Conservation (phyloP, 441 rosid genomes). For the Geranium incanum region DNA sequence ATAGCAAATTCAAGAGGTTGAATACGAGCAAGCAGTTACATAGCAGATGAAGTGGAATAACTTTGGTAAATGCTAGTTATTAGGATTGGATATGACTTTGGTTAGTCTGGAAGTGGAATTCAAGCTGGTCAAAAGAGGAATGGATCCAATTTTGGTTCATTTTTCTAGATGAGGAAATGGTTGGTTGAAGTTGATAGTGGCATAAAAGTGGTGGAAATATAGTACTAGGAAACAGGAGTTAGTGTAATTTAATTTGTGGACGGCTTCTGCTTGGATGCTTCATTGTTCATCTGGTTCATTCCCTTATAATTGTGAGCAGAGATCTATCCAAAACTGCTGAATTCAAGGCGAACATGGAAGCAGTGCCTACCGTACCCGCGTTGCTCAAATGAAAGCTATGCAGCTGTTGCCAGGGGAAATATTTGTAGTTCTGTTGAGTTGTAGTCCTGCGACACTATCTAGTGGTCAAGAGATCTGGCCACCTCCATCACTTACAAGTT, state of each 20-base stretch:
- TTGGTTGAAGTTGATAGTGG: conserved; percentile 4
- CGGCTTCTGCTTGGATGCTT: conserved; percentile 7
- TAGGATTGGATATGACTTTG: conserved; percentile 9
- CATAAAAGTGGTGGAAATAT: not conserved
- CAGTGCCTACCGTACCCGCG: conserved; percentile 11
- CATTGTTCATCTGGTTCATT: not conserved
- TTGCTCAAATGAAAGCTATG: conserved; percentile 11
- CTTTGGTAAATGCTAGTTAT: not conserved
- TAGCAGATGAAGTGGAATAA: not conserved
- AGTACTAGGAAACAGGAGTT: conserved; percentile 11
- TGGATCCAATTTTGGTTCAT: conserved; percentile 6
- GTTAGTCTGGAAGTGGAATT: conserved; percentile 13
- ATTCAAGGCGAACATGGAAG: not conserved
- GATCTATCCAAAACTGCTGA: conserved; percentile 6
- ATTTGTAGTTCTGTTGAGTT: conserved; percentile 15
- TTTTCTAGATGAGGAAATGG: conserved; percentile 7
- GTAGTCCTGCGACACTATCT: conserved; percentile 18
- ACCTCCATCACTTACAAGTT: conserved; percentile 20
- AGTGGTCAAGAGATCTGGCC: conserved; percentile 17
- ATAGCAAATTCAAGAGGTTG: not conserved
- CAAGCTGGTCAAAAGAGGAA: conserved; percentile 12
- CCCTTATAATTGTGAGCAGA: conserved; percentile 8
- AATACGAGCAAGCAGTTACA: not conserved
- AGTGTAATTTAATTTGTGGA: conserved; percentile 13
- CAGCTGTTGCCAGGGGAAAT: conserved; percentile 6